phyloP scores from a whole-genome alignment of 345 rosid species.

The Brassica cretica region DNA sequence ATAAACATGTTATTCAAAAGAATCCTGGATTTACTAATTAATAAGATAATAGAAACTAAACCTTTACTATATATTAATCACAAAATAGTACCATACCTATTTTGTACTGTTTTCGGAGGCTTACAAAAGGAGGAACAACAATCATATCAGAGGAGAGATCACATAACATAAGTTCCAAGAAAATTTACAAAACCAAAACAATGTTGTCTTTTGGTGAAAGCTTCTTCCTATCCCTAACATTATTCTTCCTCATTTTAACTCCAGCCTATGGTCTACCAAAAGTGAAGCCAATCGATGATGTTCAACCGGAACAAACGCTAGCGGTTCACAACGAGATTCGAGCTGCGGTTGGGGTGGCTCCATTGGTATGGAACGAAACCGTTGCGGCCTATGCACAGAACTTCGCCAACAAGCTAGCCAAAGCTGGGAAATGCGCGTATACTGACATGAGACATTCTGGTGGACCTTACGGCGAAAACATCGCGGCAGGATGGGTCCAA shows the following conservation, averaged over 20 bases:
- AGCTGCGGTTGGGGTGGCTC: slow-evolving; percentile 45
- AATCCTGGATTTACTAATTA: background rate
- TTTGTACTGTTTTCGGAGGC: background rate
- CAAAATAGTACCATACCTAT: background rate
- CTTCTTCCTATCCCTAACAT: slow-evolving; percentile 9
- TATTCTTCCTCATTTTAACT: background rate
- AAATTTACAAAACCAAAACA: background rate
- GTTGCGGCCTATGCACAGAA: slow-evolving; percentile 48
- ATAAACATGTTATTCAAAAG: background rate
- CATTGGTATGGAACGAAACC: slow-evolving; percentile 47
- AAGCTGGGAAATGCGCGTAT: slow-evolving; percentile 38
- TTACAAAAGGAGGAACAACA: slow-evolving; percentile 20
- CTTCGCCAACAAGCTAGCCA: slow-evolving; percentile 34
- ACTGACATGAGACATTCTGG: slow-evolving; percentile 39
- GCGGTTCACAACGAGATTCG: slow-evolving; percentile 52
- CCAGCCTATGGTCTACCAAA: slow-evolving; percentile 21
- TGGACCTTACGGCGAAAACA: slow-evolving; percentile 59
- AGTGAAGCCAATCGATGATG: slow-evolving; percentile 33
- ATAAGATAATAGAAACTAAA: too few species aligned
- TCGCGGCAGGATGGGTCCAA: slow-evolving; percentile 44
- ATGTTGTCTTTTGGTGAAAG: slow-evolving; percentile 1
- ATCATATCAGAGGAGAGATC: background rate
- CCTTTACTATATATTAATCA: background rate
- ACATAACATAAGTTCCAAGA: slow-evolving; percentile 18
- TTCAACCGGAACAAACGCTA: slow-evolving; percentile 41